phyloP scores from a whole-genome alignment of 2,329 filamentous ascomycete species.

The Grosmannia huntii region DNA sequence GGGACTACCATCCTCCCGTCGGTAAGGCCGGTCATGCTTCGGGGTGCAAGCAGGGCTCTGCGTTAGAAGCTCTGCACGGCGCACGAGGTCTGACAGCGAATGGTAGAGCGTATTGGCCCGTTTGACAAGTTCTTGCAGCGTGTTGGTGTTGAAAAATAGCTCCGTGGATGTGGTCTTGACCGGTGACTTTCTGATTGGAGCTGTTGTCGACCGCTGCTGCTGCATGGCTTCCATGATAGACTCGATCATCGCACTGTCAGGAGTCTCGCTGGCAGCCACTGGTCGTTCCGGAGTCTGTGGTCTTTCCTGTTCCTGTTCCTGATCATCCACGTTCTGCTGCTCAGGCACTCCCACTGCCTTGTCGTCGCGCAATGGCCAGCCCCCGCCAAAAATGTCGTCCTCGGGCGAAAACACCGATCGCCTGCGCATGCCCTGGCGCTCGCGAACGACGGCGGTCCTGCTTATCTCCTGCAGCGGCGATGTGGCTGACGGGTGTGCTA shows the following conservation, averaged over 20 bases:
- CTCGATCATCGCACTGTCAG: constrained; percentile 37
- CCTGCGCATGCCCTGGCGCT: constrained; percentile 37
- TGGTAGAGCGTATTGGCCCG: constrained; percentile 48
- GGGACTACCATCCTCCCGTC: constrained; percentile 43
- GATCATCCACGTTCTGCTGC: constrained; percentile 15
- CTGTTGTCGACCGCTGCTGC: constrained; percentile 32
- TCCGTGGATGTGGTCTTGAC: constrained; percentile 28
- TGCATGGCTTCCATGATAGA: constrained; percentile 55
- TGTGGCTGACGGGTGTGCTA: not conserved
- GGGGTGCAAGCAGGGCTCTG: constrained; percentile 42
- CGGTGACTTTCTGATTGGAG: constrained; percentile 22
- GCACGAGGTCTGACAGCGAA: constrained; percentile 44
- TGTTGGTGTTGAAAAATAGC: constrained; percentile 57
- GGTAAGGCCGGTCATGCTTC: constrained; percentile 26
- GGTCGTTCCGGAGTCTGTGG: constrained; percentile 27
- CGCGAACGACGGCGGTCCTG: constrained; percentile 40
- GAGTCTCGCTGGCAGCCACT: constrained; percentile 14
- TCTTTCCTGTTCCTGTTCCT: constrained; percentile 24
- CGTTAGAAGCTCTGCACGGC: constrained; percentile 44
- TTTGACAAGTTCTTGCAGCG: constrained; percentile 52
- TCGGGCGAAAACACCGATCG: constrained; percentile 53
- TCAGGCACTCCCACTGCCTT: constrained; percentile 19
- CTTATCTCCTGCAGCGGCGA: constrained; percentile 23
- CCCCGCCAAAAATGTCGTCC: constrained; percentile 51
- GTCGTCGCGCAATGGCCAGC: constrained; percentile 31